Percentiles rank a stretch among this genome's conserved stretches.
Evolutionary conservation across 352 stramenopile genomes (phyloP).

Genomic region (Phytopythium cucurbitacearum): DNA sequence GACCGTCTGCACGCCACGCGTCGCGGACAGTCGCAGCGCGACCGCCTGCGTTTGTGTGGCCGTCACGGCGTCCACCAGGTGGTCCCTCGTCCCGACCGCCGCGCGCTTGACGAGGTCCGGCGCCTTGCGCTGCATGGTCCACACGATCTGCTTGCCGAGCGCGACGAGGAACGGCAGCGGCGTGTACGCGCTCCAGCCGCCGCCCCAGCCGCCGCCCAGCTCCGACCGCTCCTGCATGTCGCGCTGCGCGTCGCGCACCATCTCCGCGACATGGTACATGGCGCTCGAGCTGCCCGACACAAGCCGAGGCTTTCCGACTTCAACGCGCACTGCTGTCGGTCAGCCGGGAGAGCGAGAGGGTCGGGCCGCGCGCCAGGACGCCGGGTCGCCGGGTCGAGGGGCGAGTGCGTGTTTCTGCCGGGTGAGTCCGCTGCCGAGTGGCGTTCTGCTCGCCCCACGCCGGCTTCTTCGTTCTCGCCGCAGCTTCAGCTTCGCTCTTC

Average conservation of each 20-base stretch:
- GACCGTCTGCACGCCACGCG: constrained; percentile 46
- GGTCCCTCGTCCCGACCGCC: constrained; percentile 58
- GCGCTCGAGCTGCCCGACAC: neutral
- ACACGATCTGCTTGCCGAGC: constrained; percentile 55
- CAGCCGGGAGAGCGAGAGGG: neutral
- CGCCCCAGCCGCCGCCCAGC: constrained; percentile 19
- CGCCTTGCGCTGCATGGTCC: constrained; percentile 72
- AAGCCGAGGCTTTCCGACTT: no score
- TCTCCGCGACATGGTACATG: constrained; percentile 85
- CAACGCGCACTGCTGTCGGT: no score
- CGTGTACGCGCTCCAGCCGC: constrained; percentile 58
- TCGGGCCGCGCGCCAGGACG: no score
- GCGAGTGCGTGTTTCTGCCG: no score
- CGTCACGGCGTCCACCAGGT: constrained; percentile 50
- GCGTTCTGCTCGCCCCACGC: no score
- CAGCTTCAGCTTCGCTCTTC: neutral
- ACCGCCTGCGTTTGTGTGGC: constrained; percentile 49
- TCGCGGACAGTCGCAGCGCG: constrained; percentile 55
- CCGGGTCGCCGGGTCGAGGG: no score
- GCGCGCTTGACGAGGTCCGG: constrained; percentile 72
- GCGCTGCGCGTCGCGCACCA: constrained; percentile 72
- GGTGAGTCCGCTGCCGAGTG: no score
- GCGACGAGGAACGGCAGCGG: constrained; percentile 75
- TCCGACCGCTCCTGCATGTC: constrained; percentile 77
- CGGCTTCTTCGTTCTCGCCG: neutral